Percentiles rank a stretch among this genome's conserved stretches.
phyloP scores from a whole-genome alignment of 768 basidiomycete species.

The Termitomyces sp. region DNA sequence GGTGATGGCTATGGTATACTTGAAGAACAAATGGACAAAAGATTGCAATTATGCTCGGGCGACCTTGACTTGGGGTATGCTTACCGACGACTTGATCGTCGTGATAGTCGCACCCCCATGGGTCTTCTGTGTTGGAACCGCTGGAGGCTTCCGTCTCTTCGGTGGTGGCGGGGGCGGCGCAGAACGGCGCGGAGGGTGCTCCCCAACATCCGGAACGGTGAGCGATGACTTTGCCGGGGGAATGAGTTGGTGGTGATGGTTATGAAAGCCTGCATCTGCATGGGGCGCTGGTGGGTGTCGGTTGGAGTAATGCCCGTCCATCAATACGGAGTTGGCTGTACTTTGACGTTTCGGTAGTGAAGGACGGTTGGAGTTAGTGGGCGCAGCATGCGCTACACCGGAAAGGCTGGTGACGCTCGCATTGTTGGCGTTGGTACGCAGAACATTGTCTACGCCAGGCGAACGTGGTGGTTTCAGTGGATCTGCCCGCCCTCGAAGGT shows the following conservation, averaged over 20 bases:
- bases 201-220: background rate
- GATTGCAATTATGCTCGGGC: background rate
- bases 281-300: constrained; percentile 6
- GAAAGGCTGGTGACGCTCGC: constrained; percentile 33
- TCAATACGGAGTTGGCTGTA: constrained; percentile 19
- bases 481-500: constrained; percentile 31
- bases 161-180: constrained; percentile 69
- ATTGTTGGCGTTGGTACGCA: constrained; percentile 33
- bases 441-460: constrained; percentile 25
- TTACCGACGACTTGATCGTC: constrained; percentile 44
- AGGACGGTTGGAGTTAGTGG: constrained; percentile 3
- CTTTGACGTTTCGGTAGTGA: constrained; percentile 19
- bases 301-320: constrained; percentile 16
- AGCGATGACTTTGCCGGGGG: constrained; percentile 4
- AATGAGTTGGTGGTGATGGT: constrained; percentile 12
- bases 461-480: constrained; percentile 24
- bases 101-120: constrained; percentile 54
- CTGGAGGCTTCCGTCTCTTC: constrained; percentile 67
- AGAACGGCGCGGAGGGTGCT: constrained; percentile 34
- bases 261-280: constrained; percentile 9
- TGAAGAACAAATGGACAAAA: background rate
- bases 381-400: constrained; percentile 11
- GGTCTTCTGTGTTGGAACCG: constrained; percentile 49
- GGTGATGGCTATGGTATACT: background rate
- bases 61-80: background rate